A percentile compares a stretch with the other conserved stretches of the same genome.
phyloP scores from a whole-genome alignment of 345 rosid species.

The Reutealis trisperma region DNA sequence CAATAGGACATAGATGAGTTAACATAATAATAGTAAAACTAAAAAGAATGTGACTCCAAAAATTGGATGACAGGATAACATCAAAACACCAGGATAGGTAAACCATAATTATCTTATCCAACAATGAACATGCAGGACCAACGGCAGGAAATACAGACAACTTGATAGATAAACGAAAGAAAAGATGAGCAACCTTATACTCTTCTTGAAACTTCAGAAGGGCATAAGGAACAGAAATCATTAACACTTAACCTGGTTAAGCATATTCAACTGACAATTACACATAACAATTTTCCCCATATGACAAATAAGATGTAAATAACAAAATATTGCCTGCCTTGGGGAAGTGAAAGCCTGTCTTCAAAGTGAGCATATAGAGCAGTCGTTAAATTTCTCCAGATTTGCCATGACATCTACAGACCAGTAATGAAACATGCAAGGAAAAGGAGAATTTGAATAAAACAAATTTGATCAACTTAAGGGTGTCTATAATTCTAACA shows the following conservation, averaged over 20 bases:
- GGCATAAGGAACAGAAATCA: neutral
- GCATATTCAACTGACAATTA: constrained; percentile 8
- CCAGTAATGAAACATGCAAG: constrained; percentile 47
- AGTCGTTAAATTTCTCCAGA: constrained; percentile 48
- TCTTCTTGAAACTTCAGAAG: constrained; percentile 15
- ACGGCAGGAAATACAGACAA: neutral
- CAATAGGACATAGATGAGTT: neutral
- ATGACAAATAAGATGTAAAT: constrained; percentile 28
- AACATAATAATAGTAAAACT: neutral
- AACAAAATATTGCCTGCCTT: constrained; percentile 45
- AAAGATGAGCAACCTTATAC: constrained; percentile 4
- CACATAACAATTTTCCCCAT: constrained; percentile 17
- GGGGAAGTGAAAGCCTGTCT: constrained; percentile 51
- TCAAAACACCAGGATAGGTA: neutral
- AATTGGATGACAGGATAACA: neutral
- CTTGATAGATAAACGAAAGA: neutral
- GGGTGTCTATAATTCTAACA: constrained; percentile 26
- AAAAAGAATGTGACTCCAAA: neutral
- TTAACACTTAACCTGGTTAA: constrained; percentile 2
- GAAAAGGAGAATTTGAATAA: constrained; percentile 38
- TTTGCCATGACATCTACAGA: constrained; percentile 55
- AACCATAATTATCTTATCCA: neutral
- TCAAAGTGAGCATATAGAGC: constrained; percentile 46
- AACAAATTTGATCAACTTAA: constrained; percentile 32
- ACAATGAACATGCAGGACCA: neutral